Percentiles rank a stretch among this genome's conserved stretches.
phyloP scores from a whole-genome alignment of 805 yeast species.

The Wickerhamiella bombiphila region DNA sequence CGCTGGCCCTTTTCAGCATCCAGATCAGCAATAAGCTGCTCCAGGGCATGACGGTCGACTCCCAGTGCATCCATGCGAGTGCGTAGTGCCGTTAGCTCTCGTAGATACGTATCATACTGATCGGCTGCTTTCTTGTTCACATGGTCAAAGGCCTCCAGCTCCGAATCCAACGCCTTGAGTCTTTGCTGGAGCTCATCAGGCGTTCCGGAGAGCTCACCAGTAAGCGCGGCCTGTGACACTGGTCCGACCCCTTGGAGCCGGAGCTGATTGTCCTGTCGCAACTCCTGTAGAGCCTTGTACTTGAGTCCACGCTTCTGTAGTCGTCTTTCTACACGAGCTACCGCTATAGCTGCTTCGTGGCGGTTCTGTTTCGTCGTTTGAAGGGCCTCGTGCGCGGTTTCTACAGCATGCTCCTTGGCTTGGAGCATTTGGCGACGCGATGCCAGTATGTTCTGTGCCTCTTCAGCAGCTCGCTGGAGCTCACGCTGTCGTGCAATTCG shows the following conservation, averaged over 20 bases:
- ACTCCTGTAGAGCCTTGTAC: slow-evolving; percentile 39
- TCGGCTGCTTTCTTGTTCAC: slow-evolving; percentile 84
- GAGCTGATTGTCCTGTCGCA: slow-evolving; percentile 58
- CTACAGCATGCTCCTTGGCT: background rate
- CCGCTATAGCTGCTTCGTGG: slow-evolving; percentile 30
- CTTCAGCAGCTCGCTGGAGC: background rate
- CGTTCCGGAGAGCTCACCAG: slow-evolving; percentile 28
- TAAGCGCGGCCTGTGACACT: slow-evolving; percentile 55
- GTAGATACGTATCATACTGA: slow-evolving; percentile 58
- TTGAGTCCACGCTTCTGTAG: slow-evolving; percentile 52
- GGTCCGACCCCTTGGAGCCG: slow-evolving; percentile 77
- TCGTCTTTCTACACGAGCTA: slow-evolving; percentile 48
- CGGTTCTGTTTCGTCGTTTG: slow-evolving; percentile 3
- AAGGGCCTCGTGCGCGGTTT: background rate
- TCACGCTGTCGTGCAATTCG: background rate
- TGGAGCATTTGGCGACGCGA: background rate
- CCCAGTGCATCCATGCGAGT: slow-evolving; percentile 55
- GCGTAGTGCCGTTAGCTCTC: slow-evolving; percentile 53
- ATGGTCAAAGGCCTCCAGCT: slow-evolving; percentile 50
- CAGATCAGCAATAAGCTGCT: slow-evolving; percentile 46
- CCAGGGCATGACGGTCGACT: slow-evolving; percentile 56
- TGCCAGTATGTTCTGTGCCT: background rate
- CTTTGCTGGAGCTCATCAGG: slow-evolving; percentile 32
- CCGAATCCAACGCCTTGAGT: slow-evolving; percentile 41
- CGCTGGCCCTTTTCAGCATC: slow-evolving; percentile 74